Evolutionary conservation across 2,329 filamentous ascomycete genomes (phyloP), one percentile per base, ranked within the genome.

Genomic region (Trichoderma koningii): DNA sequence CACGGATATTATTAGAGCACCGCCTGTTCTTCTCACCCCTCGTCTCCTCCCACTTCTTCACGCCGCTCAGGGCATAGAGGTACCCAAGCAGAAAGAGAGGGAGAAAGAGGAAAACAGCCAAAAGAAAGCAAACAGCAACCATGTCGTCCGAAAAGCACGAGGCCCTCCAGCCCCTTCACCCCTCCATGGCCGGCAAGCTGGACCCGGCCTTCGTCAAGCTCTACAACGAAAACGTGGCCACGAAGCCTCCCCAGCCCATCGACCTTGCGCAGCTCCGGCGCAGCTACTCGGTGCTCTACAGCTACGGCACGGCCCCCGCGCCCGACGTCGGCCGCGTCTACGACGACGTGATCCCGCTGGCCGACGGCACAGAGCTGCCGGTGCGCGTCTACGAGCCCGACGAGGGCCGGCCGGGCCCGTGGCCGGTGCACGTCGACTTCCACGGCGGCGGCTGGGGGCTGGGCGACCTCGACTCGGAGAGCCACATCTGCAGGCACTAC

Each of bases 381-480:
- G 73, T 82, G 2, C 75, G 81, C 7, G 77, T 83, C 21, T 83
- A 83, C 70, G 76, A 79, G 59, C 81, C 81, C 0, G 74, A 74
- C 0, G 74, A 74, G 0, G 30, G 30, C 30, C 65, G 70, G 1
- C 66, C 75, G 0, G 79, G 80, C 0, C 75, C 76, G 0, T 81
- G 80, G 72, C 81, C 81, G 0, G 81, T 81, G 4, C 80, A 83
- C 55, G 70, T 83, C 55, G 79, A 82, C 70, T 83, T 76, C 63
- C 81, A 84, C 66, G 81, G 82, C 19, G 82, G 82, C 23, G 79
- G 78, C 30, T 84, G 81, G 77, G 81, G 79, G 0, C 75, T 83
- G 1, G 82, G 82, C 1, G 81, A 82, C 66, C 73, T 83, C 14
- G 78, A 81, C 21, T 82, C 81, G 0, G 82, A 84, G 72, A 73